These are phyloP conservation scores for Oryza meridionalis DNA, from an alignment of 176 grass and related monocot species.

Conservation along the genomic window DNA sequence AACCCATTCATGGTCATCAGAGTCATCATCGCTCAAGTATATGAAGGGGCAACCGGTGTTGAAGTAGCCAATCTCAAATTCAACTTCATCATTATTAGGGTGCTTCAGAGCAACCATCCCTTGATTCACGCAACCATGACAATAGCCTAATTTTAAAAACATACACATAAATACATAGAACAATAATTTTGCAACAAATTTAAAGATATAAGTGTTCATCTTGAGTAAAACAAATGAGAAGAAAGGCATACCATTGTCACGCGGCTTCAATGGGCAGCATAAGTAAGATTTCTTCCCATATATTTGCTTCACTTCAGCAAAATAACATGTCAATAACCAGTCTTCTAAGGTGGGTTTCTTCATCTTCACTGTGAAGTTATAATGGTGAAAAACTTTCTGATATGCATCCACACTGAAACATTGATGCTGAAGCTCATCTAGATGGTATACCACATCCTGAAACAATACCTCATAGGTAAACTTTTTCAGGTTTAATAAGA, in stretches of 20 bases:
- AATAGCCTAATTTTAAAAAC: conserved; percentile 3
- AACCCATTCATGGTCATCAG: too few species aligned
- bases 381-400: conserved; percentile 4
- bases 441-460: not conserved
- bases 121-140: conserved; percentile 23
- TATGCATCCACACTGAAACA: conserved; percentile 17
- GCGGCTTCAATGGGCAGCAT: not conserved
- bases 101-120: conserved; percentile 18
- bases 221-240: not conserved
- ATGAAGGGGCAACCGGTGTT: too few species aligned
- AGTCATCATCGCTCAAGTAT: too few species aligned
- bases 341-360: not conserved
- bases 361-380: conserved; percentile 32
- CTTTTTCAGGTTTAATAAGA: not conserved
- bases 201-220: not conserved
- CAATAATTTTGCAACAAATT: not conserved
- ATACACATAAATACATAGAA: not conserved
- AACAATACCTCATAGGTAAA: not conserved
- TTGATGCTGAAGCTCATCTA: conserved; percentile 18
- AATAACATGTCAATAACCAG: not conserved
- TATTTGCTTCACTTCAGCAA: conserved; percentile 39
- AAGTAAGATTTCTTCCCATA: conserved; percentile 18
- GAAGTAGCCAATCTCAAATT: not conserved
- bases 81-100: not conserved
- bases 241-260: conserved; percentile 7